Evolutionary conservation across 2,329 filamentous ascomycete genomes (phyloP), one percentile per base, ranked within the genome.

Genomic region (Venturia aucupariae): DNA sequence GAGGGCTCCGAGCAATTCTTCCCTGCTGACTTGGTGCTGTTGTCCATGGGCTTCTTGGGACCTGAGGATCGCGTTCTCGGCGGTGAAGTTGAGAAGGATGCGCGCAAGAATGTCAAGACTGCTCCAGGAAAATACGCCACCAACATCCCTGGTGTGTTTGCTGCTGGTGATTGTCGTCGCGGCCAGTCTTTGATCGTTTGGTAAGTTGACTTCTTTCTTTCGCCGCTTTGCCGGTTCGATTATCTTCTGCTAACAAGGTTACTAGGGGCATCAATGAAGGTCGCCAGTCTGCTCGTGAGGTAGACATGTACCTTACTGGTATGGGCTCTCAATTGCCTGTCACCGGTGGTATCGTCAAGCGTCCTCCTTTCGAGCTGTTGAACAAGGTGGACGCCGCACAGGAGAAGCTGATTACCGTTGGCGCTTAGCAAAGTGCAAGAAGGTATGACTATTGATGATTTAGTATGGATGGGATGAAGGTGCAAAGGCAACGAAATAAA

Each of bases 21-120:
- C 88, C 91, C 91, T 44, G 93, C 93, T 35, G 93, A 97, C 73
- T 85, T 97, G 48, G 92, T 97, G 55, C 85, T 97, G 55, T 82
- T 97, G 60, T 96, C 93, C 62, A 97, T 97, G 93, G 93, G 93
- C 74, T 97, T 97, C 88, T 79, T 97, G 68, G 93, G 93, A 11
- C 92, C 92, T 7, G 93, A 97, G 79, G 90, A 90, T 69, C 89
- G 90, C 68, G 86, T 96, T 46, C 83, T 97, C 48, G 91, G 90
- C 61, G 87, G 91, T n/a, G 84, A 89, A 48, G 88, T 97, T 68
- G 92, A 97, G 79, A 92, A 92, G 76, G 93, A 97, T 74, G 83
- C 85, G 62, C 87, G 93, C 72, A 96, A 96, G 85, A 97, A 97
- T 76, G 88, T 97, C 79, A 97, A 97, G 87, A 97, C 93, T 10